Conservation (phyloP, 1,284 basidiomycete species). For the Sporisorium graminicola region DNA sequence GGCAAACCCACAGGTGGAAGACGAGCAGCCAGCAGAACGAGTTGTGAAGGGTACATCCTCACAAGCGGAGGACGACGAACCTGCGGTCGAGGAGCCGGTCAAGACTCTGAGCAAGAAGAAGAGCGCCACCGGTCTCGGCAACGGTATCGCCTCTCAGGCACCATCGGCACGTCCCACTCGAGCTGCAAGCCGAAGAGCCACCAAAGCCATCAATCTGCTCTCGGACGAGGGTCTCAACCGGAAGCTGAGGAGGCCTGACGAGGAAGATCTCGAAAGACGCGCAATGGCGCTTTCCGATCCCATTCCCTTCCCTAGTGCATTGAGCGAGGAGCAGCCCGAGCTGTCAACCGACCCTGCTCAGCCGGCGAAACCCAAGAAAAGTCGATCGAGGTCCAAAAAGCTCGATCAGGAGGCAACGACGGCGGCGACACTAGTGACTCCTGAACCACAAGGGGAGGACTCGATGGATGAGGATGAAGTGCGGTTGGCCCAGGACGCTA, state of each 20-base stretch:
- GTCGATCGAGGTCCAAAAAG: slow-evolving; percentile 43
- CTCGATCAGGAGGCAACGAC: slow-evolving; percentile 19
- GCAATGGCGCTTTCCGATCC: slow-evolving; percentile 37
- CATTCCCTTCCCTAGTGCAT: slow-evolving; percentile 23
- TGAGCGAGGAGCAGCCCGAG: slow-evolving; percentile 8
- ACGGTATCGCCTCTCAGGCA: slow-evolving; percentile 17
- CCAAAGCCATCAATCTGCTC: slow-evolving; percentile 37
- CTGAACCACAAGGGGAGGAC: slow-evolving; percentile 8
- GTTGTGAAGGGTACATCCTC: slow-evolving; percentile 2
- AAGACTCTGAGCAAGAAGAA: slow-evolving; percentile 34
- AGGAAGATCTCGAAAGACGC: slow-evolving; percentile 31
- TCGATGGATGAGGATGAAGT: slow-evolving; percentile 12
- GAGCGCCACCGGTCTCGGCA: slow-evolving; percentile 30
- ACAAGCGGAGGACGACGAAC: slow-evolving; percentile 6
- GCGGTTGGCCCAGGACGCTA: slow-evolving; percentile 15
- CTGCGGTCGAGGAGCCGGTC: slow-evolving; percentile 14
- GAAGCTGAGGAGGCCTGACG: slow-evolving; percentile 32
- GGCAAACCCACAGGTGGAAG: slow-evolving; percentile 17
- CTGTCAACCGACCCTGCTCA: slow-evolving; percentile 22
- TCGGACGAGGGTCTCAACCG: slow-evolving; percentile 39
- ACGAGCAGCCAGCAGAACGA: not conserved
- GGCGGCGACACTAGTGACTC: slow-evolving; percentile 2
- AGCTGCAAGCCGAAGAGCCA: slow-evolving; percentile 43
- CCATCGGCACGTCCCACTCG: slow-evolving; percentile 23
- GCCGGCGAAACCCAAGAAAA: slow-evolving; percentile 28